Base-by-base conservation (phyloP, 2,329 filamentous ascomycete genomes). In the Endothia cerciana region DNA sequence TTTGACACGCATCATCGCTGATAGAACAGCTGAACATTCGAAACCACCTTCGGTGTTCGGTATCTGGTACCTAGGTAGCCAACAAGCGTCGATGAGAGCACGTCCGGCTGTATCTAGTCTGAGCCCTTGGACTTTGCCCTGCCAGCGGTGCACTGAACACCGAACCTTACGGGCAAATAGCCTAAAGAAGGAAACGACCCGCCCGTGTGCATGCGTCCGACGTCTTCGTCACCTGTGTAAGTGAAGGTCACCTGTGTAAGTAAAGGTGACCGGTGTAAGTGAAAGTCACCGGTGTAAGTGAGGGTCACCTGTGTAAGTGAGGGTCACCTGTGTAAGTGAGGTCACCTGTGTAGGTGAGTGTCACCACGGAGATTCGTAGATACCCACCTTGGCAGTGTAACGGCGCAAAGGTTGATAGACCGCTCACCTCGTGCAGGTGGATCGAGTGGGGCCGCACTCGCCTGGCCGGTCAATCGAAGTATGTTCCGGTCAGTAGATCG, bases 31-130 rank as follows among this genome's bases (percentile, higher is more conserved):
- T 19, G 22, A 45, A 41, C 22, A 30, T 17, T 43, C 10, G 28
- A 13, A 22, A 59, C 47, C 47, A 25, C 36, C 56, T 40, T 59
- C 56, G 56, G 56, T 59, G 25, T 59, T 59, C 56, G 38, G 56
- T 25, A 59, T 45, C 28, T 22, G 3, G 5, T 59, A 43, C 22
- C n/a, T 28, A 36, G 33, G 33, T 51, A 17, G 22, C 22, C 47
- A 10, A 51, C 47, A 51, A 51, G 47, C 47, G 25, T 51, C 25
- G 13, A 51, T 30, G 25, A 28, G 25, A 30, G 25, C 3, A 30
- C 13, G 13, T 22, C 25, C 28, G 22, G 13, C 47, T 51, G 22
- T 17, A 51, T 51, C 4, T 4, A 49, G 11, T n/a, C 11, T 11
- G 43, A 8, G 7, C 11, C 43, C n/a, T 22, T 49, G 22, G 22